Evolutionary conservation across 1,139 yeast genomes (phyloP).

Genomic region (Diutina scorzettiae): DNA sequence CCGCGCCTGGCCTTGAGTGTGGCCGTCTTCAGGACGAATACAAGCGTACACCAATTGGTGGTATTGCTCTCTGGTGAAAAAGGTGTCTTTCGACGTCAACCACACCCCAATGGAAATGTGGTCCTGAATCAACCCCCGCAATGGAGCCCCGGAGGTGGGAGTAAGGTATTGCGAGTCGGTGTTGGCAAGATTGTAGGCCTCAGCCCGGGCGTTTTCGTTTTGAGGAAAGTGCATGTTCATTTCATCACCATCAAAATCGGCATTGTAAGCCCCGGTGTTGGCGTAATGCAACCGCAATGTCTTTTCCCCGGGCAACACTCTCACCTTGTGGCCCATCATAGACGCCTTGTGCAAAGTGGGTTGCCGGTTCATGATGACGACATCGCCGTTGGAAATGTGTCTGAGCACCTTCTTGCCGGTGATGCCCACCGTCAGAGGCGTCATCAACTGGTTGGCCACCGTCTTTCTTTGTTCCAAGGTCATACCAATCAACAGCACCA

Average conservation of each 20-base stretch:
- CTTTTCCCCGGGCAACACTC: slow-evolving; percentile 95
- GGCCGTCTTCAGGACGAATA: slow-evolving; percentile 97
- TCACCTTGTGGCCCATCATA: slow-evolving; percentile 98
- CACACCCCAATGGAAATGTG: slow-evolving; percentile 98
- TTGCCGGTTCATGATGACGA: slow-evolving; percentile 97
- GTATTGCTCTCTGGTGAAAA: slow-evolving; percentile 82
- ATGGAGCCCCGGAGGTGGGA: slow-evolving; percentile 96
- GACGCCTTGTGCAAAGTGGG: slow-evolving; percentile 98
- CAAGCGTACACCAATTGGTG: slow-evolving; percentile 93
- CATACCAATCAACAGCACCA: slow-evolving; percentile 79
- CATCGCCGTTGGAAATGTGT: slow-evolving; percentile 90
- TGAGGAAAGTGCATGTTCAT: slow-evolving; percentile 99
- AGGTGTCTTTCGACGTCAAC: slow-evolving; percentile 86
- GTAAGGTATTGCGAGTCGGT: slow-evolving; percentile 96
- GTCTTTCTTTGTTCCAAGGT: slow-evolving; percentile 89
- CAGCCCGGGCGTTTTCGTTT: slow-evolving; percentile 94
- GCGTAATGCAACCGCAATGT: slow-evolving; percentile 96
- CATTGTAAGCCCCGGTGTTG: slow-evolving; percentile 97
- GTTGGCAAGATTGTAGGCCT: slow-evolving; percentile 88
- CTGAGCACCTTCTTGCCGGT: slow-evolving; percentile 87
- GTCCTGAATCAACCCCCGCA: slow-evolving; percentile 98
- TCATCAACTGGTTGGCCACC: slow-evolving; percentile 86
- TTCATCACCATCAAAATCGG: slow-evolving; percentile 99
- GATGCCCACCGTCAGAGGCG: slow-evolving; percentile 55
- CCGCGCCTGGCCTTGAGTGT: slow-evolving; percentile 52